Evolutionary conservation across 1,139 yeast genomes (phyloP).

Genomic region (Debaryomyces udenii): DNA sequence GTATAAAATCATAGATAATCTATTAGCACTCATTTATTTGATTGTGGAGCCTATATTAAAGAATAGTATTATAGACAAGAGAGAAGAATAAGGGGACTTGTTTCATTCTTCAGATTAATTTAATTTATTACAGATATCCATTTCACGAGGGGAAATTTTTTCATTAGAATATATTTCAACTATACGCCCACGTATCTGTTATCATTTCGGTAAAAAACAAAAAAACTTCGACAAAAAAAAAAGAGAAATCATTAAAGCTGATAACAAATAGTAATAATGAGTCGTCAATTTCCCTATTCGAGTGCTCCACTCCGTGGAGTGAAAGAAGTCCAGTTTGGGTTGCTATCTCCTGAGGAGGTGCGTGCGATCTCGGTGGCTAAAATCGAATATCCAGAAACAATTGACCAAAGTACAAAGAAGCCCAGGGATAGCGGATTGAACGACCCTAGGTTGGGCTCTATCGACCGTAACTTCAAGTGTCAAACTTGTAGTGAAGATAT

Average conservation of each 20-base stretch:
- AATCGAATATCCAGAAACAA: slow-evolving; percentile 96
- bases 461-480: slow-evolving; percentile 95
- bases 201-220: slow-evolving; percentile 5
- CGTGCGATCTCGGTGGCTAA: slow-evolving; percentile 97
- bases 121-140: slow-evolving; percentile 8
- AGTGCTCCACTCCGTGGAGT: slow-evolving; percentile 97
- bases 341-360: slow-evolving; percentile 96
- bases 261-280: slow-evolving; percentile 28
- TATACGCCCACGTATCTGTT: neutral
- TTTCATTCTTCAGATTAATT: slow-evolving; percentile 2
- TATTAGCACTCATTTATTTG: slow-evolving; percentile 31
- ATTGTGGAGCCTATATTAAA: slow-evolving; percentile 18
- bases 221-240: slow-evolving; percentile 9
- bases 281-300: slow-evolving; percentile 82
- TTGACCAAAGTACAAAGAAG: slow-evolving; percentile 94
- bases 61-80: slow-evolving; percentile 4
- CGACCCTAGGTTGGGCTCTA: slow-evolving; percentile 96
- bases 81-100: slow-evolving; percentile 3
- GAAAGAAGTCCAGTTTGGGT: slow-evolving; percentile 97
- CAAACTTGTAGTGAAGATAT: slow-evolving; percentile 99
- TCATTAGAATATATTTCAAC: neutral
- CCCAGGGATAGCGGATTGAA: slow-evolving; percentile 97
- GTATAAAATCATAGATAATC: slow-evolving; percentile 11
- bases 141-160: slow-evolving; percentile 3
- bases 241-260: slow-evolving; percentile 11